Base-by-base conservation (phyloP, 352 stramenopile species). In the Pythium brachiatum region DNA sequence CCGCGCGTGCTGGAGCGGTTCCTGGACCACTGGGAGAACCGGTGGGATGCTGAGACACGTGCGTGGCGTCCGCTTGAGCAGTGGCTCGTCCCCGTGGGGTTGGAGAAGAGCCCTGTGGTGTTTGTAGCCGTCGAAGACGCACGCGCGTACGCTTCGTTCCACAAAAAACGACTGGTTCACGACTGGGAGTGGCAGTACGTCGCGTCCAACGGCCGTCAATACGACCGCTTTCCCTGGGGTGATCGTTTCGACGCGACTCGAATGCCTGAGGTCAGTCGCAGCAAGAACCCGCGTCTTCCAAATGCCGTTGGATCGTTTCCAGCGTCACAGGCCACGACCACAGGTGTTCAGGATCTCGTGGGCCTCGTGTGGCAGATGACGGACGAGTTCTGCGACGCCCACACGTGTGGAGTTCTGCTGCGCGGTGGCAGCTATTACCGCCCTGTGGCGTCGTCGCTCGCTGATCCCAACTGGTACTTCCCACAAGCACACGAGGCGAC, bases 131-230 rank as follows among this genome's bases (percentile, higher is more conserved):
- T 79, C 31, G 85, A 94, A 67, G 83, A 95, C 31, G 87, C 87
- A 11, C 68, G 75, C 8, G 78, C 81, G 4, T 96, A 81, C 44
- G 84, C 83, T 2, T 51, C 50, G 18, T 95, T 83, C 39, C 81
- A 94, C 67, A 71, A 75, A 6, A 90, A 92, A 59, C 77, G 88
- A 0, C 72, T 96, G 31, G 81, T 83, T 2, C 81, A 91, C 41
- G 82, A 92, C 62, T 94, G 83, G 81, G 88, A 96, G 55, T 94
- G 84, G 88, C 88, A 96, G 69, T 94, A 87, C 61, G 81, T 93
- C 2, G 80, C 69, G n/a, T 87, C 79, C 2, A 94, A 93, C 44
- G 83, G 82, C 18, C 64, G 81, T 1, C 60, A 70, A 26, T 88
- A 91, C 57, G 69, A 71, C 31, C 29, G 57, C 7, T 92, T 79